Evolutionary conservation across 139 green algal species (phyloP).

Genomic region (Picochlorum sp.): DNA sequence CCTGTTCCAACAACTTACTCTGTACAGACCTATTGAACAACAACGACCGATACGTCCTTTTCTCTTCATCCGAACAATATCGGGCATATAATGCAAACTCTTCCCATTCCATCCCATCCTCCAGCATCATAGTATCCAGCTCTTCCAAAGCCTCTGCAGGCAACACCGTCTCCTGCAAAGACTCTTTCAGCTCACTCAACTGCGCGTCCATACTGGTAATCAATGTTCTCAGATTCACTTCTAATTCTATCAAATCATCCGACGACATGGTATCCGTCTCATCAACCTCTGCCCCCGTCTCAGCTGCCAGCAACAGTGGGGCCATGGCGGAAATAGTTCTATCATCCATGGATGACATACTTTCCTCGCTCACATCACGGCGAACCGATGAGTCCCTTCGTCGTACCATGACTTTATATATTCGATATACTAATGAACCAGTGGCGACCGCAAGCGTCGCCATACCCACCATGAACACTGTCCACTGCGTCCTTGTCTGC

Average conservation of each 20-base stretch:
- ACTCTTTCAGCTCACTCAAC: constrained; percentile 14
- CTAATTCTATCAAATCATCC: constrained; percentile 14
- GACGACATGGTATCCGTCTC: constrained; percentile 12
- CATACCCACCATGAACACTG: too few species aligned
- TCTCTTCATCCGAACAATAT: constrained; percentile 4
- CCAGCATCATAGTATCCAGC: neutral
- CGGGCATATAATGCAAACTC: constrained; percentile 1
- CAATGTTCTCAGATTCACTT: constrained; percentile 17
- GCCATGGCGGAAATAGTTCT: neutral
- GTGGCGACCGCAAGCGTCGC: neutral
- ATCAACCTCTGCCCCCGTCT: constrained; percentile 9
- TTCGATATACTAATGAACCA: neutral
- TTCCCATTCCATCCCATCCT: constrained; percentile 2
- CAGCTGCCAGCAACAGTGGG: constrained; percentile 20
- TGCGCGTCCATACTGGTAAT: constrained; percentile 25
- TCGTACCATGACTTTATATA: neutral
- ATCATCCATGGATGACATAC: neutral
- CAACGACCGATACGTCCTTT: constrained; percentile 17
- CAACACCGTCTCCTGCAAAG: constrained; percentile 10
- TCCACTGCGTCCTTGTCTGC: too few species aligned
- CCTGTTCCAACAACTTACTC: constrained; percentile 15
- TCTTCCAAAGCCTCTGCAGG: constrained; percentile 1
- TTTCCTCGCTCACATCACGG: neutral
- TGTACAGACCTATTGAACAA: constrained; percentile 24
- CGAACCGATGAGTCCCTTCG: neutral